Conservation (phyloP, 2,329 filamentous ascomycete genomes). For the Penicillium concentricum region DNA sequence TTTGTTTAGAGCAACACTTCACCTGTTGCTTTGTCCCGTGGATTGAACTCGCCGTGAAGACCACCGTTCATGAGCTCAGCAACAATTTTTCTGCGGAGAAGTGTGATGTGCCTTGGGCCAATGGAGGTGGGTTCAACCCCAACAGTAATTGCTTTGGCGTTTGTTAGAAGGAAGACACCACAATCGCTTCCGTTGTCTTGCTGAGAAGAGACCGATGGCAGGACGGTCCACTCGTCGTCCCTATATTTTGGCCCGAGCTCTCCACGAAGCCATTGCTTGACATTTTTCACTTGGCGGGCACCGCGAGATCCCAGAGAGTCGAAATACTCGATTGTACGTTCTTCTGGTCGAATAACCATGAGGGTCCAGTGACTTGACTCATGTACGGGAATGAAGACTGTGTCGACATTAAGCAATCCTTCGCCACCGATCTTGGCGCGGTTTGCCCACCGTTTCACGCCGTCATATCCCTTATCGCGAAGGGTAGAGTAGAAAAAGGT, state of each 20-base stretch:
- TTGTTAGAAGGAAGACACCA: conserved; percentile 51
- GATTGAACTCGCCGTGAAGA: conserved; percentile 44
- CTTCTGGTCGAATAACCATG: conserved; percentile 45
- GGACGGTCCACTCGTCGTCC: conserved; percentile 46
- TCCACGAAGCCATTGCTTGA: conserved; percentile 43
- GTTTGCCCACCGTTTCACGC: conserved; percentile 44
- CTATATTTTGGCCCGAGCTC: conserved; percentile 43
- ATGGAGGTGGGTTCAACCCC: conserved; percentile 46
- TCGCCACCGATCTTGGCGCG: conserved; percentile 50
- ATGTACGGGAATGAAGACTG: conserved; percentile 50
- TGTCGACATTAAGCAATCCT: conserved; percentile 45
- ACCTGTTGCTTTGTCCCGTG: conserved; percentile 19
- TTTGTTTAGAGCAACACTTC: conserved; percentile 23
- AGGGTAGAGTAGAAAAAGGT: conserved; percentile 48
- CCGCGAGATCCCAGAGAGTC: conserved; percentile 44
- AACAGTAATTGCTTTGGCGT: conserved; percentile 48
- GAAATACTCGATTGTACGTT: conserved; percentile 48
- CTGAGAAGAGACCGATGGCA: conserved; percentile 41
- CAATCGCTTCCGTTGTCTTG: conserved; percentile 51
- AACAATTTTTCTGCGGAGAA: conserved; percentile 47
- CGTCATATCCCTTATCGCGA: conserved; percentile 41
- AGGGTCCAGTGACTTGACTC: conserved; percentile 50
- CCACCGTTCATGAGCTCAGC: conserved; percentile 49
- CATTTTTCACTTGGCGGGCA: conserved; percentile 31
- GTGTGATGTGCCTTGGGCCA: conserved; percentile 39